Evolutionary conservation across 1,284 basidiomycete genomes (phyloP).

Genomic region (Puccinia hordei): DNA sequence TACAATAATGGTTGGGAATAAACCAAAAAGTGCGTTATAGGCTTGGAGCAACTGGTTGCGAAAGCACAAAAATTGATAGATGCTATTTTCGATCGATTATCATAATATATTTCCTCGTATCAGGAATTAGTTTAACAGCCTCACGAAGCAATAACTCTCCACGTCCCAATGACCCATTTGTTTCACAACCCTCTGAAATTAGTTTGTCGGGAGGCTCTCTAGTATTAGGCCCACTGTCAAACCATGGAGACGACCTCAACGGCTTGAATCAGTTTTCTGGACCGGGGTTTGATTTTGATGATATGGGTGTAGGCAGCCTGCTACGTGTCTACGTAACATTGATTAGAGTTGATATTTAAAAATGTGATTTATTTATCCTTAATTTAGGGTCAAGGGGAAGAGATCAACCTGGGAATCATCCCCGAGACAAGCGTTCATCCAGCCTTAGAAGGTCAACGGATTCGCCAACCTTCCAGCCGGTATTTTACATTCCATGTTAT

Average conservation of each 20-base stretch:
- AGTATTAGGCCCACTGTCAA: not conserved
- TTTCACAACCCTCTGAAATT: conserved; percentile 42
- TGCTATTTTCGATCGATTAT: not conserved
- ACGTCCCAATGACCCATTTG: conserved; percentile 34
- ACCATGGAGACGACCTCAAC: conserved; percentile 8
- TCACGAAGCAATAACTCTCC: not conserved
- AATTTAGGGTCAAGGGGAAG: conserved; percentile 10
- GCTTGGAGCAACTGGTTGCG: not conserved
- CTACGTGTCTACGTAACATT: not conserved
- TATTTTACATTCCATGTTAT: conserved; percentile 9
- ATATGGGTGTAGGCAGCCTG: conserved; percentile 24
- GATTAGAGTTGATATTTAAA: not conserved
- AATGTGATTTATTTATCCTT: not conserved
- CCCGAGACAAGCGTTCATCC: not conserved
- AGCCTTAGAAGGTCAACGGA: not conserved
- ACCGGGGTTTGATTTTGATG: conserved; percentile 29
- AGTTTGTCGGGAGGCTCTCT: conserved; percentile 18
- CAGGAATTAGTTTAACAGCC: not conserved
- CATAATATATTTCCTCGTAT: not conserved
- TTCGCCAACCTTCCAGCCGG: conserved; percentile 31
- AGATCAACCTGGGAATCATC: conserved; percentile 27
- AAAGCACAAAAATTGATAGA: not conserved
- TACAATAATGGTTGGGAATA: conserved; percentile 12
- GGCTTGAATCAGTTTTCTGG: not conserved
- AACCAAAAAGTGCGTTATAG: not conserved